These are phyloP conservation scores for Pseudocercospora fuligena DNA, from an alignment of 2,329 filamentous ascomycete species.

Conservation along the genomic window DNA sequence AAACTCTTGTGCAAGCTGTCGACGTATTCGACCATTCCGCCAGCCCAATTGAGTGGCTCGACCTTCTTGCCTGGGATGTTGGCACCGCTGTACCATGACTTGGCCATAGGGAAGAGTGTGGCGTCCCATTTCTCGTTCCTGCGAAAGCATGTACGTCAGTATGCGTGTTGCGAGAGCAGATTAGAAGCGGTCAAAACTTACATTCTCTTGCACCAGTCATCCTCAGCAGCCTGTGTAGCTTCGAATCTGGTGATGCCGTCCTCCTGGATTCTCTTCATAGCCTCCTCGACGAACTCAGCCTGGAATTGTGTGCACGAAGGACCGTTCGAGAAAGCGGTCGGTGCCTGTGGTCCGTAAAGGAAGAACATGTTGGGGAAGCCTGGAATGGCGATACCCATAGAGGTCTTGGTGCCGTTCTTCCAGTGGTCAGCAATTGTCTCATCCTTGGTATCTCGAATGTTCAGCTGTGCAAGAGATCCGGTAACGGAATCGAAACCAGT, in stretches of 20 bases:
- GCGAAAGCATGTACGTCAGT: constrained; percentile 13
- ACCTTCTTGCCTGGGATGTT: constrained; percentile 53
- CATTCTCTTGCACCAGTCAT: constrained; percentile 45
- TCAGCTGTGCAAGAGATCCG: constrained; percentile 44
- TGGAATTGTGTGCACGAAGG: constrained; percentile 50
- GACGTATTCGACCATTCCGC: constrained; percentile 45
- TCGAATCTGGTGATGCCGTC: constrained; percentile 46
- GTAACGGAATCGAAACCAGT: constrained; percentile 51
- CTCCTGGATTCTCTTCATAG: constrained; percentile 45
- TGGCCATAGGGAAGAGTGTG: constrained; percentile 38
- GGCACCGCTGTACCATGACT: constrained; percentile 44
- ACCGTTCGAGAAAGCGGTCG: constrained; percentile 54
- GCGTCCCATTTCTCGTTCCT: constrained; percentile 37
- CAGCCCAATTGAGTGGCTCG: constrained; percentile 52
- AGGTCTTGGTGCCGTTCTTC: constrained; percentile 48
- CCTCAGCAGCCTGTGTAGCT: constrained; percentile 47
- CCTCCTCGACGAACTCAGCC: constrained; percentile 51
- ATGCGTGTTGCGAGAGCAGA: constrained; percentile 32
- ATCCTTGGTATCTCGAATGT: constrained; percentile 41
- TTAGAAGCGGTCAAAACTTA: constrained; percentile 12
- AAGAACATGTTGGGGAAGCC: constrained; percentile 48
- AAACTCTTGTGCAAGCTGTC: constrained; percentile 34
- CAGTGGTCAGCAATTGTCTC: constrained; percentile 50
- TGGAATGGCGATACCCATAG: constrained; percentile 45
- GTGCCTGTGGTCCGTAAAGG: constrained; percentile 53